Conservation (phyloP, 768 basidiomycete species). For the Lentinula aciculospora region DNA sequence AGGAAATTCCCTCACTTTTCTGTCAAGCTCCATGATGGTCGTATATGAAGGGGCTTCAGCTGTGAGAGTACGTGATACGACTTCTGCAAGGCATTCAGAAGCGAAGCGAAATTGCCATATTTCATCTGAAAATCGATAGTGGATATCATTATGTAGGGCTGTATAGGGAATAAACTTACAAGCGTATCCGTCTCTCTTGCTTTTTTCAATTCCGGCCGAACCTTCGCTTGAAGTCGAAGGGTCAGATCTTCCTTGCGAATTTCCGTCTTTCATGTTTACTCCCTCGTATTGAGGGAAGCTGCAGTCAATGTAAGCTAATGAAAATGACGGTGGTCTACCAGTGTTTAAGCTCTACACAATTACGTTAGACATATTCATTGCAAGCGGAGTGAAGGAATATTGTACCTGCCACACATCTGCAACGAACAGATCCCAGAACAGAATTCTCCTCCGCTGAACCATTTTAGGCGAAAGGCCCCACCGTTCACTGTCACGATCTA, state of each 20-base stretch:
- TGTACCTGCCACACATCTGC: conserved; percentile 66
- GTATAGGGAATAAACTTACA: conserved; percentile 8
- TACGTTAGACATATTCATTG: not conserved
- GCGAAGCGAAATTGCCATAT: conserved; percentile 63
- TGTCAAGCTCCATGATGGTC: conserved; percentile 63
- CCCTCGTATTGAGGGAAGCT: conserved; percentile 42
- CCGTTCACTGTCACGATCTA: conserved; percentile 57
- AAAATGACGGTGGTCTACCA: conserved; percentile 67
- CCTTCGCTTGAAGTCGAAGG: not conserved
- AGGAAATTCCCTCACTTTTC: conserved; percentile 61
- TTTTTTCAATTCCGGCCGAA: not conserved
- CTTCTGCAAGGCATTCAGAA: conserved; percentile 58
- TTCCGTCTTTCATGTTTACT: conserved; percentile 20
- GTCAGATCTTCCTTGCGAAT: not conserved
- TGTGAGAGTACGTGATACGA: conserved; percentile 54
- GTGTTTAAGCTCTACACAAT: conserved; percentile 54
- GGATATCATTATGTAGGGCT: not conserved
- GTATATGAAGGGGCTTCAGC: conserved; percentile 60
- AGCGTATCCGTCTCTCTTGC: conserved; percentile 18
- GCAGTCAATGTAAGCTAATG: conserved; percentile 63
- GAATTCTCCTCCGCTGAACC: conserved; percentile 57
- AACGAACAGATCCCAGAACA: conserved; percentile 78
- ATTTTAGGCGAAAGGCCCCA: conserved; percentile 61
- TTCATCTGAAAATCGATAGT: conserved; percentile 34
- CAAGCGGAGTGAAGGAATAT: not conserved